Evolutionary conservation across 352 stramenopile species (phyloP).

Genomic region (Peronosclerospora sorghi): DNA sequence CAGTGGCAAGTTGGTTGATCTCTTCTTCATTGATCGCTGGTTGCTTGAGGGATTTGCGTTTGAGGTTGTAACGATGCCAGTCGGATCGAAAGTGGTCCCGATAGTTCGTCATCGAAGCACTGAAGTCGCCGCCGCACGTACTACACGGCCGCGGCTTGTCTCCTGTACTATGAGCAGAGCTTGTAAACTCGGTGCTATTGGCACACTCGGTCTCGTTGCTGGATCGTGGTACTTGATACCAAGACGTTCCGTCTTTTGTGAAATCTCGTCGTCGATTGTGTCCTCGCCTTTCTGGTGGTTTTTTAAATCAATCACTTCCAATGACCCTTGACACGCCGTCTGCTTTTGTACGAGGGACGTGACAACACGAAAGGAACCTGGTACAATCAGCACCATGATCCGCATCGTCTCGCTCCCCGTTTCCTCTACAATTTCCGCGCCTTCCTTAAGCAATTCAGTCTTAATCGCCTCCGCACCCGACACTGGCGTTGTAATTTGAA

Average conservation of each 20-base stretch:
- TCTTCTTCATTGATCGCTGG: slow-evolving; percentile 56
- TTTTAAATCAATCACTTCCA: slow-evolving; percentile 90
- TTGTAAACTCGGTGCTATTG: slow-evolving; percentile 1
- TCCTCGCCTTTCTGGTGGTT: slow-evolving; percentile 86
- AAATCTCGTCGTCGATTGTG: slow-evolving; percentile 88
- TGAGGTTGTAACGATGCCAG: slow-evolving; percentile 96
- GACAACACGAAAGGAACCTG: slow-evolving; percentile 63
- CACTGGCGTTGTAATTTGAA: slow-evolving; percentile 64
- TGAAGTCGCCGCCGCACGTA: slow-evolving; percentile 89
- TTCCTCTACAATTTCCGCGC: slow-evolving; percentile 58
- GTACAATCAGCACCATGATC: slow-evolving; percentile 64
- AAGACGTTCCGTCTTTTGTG: slow-evolving; percentile 72
- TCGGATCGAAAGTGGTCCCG: slow-evolving; percentile 92
- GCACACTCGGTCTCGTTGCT: slow-evolving; percentile 1
- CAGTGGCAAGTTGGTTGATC: slow-evolving; percentile 39
- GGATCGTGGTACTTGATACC: slow-evolving; percentile 22
- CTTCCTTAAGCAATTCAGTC: slow-evolving; percentile 42
- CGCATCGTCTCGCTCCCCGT: slow-evolving; percentile 41
- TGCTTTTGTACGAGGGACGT: slow-evolving; percentile 61
- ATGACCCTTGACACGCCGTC: slow-evolving; percentile 35
- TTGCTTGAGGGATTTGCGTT: slow-evolving; percentile 88
- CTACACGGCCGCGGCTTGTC: slow-evolving; percentile 74
- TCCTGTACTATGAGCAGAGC: slow-evolving; percentile 6
- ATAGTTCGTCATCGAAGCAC: slow-evolving; percentile 70
- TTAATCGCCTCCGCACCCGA: slow-evolving; percentile 46